Conservation (phyloP, 2,329 filamentous ascomycete genomes). For the Phaeosphaeria sp. region DNA sequence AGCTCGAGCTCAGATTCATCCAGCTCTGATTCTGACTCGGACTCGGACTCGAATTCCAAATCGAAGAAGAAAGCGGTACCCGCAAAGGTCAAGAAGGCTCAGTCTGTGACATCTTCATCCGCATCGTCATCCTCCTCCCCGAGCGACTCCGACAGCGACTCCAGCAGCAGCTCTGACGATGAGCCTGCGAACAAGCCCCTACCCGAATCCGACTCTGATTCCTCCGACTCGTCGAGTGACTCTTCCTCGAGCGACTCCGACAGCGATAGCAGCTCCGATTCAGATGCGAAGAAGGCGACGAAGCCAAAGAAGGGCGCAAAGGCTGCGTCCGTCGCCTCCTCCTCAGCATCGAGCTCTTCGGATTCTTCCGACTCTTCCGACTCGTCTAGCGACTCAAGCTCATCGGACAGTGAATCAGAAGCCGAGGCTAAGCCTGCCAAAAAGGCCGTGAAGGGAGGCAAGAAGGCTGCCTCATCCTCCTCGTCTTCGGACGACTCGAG, state of each 20-base stretch:
- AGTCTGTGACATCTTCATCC: slow-evolving; percentile 27
- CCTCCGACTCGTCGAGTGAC: slow-evolving; percentile 34
- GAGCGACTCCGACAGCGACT: slow-evolving; percentile 30
- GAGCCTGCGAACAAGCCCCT: slow-evolving; percentile 37
- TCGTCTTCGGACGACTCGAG: slow-evolving; percentile 31
- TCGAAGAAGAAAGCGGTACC: slow-evolving; percentile 18
- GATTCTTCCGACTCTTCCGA: slow-evolving; percentile 12
- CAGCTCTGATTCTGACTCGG: slow-evolving; percentile 36
- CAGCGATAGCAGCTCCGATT: slow-evolving; percentile 36
- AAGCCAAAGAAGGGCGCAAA: slow-evolving; percentile 29
- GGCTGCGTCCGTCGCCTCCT: slow-evolving; percentile 35
- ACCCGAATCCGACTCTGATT: slow-evolving; percentile 30
- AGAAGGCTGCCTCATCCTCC: slow-evolving; percentile 16
- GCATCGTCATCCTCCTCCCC: slow-evolving; percentile 27
- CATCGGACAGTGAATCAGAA: slow-evolving; percentile 35
- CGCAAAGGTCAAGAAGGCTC: slow-evolving; percentile 24
- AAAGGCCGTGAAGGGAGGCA: slow-evolving; percentile 19
- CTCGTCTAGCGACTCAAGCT: slow-evolving; percentile 31
- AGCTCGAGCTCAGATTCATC: slow-evolving; percentile 33
- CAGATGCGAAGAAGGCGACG: slow-evolving; percentile 27
- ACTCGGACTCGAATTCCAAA: slow-evolving; percentile 38
- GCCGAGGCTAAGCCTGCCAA: slow-evolving; percentile 9
- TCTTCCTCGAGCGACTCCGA: slow-evolving; percentile 32
- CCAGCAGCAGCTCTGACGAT: slow-evolving; percentile 29
- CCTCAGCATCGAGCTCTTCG: slow-evolving; percentile 41